phyloP scores from a whole-genome alignment of 176 grass and related monocot species.

The Alloteropsis semialata region DNA sequence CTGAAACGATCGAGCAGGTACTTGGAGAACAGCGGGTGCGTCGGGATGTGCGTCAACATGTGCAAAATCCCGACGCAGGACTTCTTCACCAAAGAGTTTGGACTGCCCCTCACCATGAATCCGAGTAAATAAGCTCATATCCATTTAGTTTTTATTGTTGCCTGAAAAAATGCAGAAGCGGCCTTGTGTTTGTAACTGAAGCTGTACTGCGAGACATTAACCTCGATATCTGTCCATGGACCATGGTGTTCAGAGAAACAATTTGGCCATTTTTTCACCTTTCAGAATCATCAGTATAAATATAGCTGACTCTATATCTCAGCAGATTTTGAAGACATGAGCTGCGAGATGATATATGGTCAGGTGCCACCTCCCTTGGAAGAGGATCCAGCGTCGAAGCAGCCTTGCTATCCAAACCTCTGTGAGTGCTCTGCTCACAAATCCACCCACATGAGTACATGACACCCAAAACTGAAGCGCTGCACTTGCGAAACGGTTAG shows the following conservation, averaged over 20 bases:
- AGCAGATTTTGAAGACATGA: conserved; percentile 98
- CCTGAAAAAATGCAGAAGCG: not conserved
- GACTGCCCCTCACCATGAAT: conserved; percentile 98
- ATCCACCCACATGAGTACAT: not conserved
- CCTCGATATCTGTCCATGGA: not conserved
- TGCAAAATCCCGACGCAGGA: conserved; percentile 86
- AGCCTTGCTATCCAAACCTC: conserved; percentile 71
- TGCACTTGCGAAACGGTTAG: not conserved
- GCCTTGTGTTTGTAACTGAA: not conserved
- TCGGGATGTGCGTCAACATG: conserved; percentile 98
- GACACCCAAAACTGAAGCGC: not conserved
- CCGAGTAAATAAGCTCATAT: conserved; percentile 67
- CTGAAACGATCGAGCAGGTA: conserved; percentile 42
- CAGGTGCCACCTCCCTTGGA: conserved; percentile 75
- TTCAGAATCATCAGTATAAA: not conserved
- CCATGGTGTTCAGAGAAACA: not conserved
- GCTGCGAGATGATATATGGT: conserved; percentile 94
- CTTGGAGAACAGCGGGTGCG: conserved; percentile 82
- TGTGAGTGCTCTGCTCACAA: conserved; percentile 60
- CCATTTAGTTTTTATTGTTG: not conserved
- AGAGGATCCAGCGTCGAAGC: conserved; percentile 78
- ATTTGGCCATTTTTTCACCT: too few relatives aligned
- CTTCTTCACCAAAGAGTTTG: conserved; percentile 94
- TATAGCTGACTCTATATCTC: not conserved
- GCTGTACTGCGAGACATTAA: not conserved